phyloP scores from a whole-genome alignment of 2,329 filamentous ascomycete genomes.

The Exophiala bonariae region DNA sequence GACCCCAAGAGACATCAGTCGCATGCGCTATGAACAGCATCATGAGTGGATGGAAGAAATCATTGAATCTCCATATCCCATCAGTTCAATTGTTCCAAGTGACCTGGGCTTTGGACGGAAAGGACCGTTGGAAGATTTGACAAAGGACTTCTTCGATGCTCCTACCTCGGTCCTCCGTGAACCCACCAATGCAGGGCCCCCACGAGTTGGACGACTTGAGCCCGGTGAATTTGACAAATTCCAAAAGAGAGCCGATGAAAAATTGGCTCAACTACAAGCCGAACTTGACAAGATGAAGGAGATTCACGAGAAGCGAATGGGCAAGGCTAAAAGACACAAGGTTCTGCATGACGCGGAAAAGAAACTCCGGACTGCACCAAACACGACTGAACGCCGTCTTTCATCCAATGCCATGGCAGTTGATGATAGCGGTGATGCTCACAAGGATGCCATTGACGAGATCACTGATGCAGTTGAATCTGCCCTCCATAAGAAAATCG shows the following conservation, averaged over 20 bases:
- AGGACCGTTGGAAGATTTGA: constrained; percentile 78
- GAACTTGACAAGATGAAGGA: constrained; percentile 85
- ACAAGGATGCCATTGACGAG: constrained; percentile 58
- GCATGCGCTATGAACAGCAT: constrained; percentile 85
- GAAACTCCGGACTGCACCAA: constrained; percentile 66
- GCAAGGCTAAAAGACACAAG: constrained; percentile 70
- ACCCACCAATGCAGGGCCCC: constrained; percentile 31
- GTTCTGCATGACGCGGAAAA: constrained; percentile 73
- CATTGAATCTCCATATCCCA: constrained; percentile 83
- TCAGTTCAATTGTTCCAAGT: constrained; percentile 79
- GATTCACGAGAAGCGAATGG: constrained; percentile 73
- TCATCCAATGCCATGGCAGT: constrained; percentile 8
- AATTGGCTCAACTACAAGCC: constrained; percentile 69
- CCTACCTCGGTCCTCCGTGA: constrained; percentile 39
- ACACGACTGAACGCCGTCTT: constrained; percentile 34
- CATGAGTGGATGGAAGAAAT: constrained; percentile 99
- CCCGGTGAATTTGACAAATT: constrained; percentile 81
- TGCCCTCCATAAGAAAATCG: constrained; percentile 66
- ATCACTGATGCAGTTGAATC: constrained; percentile 74
- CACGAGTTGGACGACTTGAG: constrained; percentile 63
- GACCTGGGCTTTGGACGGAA: constrained; percentile 83
- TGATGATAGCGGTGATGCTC: constrained; percentile 10
- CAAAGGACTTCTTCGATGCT: constrained; percentile 78
- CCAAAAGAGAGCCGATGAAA: constrained; percentile 71
- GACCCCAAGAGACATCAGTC: constrained; percentile 84